phyloP scores from a whole-genome alignment of 1,284 basidiomycete genomes.

The Cutaneotrichosporon dermatis region DNA sequence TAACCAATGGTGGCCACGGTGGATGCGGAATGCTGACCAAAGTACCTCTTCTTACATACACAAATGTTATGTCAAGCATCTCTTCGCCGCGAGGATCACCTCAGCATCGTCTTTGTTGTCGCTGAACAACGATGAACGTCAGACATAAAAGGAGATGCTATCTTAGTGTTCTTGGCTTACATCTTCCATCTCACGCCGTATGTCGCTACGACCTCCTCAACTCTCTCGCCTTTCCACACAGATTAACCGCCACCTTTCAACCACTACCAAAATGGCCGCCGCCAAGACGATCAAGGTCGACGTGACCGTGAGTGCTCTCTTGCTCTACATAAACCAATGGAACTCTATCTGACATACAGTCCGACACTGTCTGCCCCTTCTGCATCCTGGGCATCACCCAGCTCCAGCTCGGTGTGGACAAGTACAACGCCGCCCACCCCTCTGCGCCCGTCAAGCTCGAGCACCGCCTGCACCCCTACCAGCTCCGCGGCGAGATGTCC shows the following conservation, averaged over 20 bases:
- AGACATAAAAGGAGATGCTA: too few relatives aligned
- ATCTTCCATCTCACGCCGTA: not conserved
- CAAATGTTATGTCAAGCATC: too few relatives aligned
- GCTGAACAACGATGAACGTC: too few relatives aligned
- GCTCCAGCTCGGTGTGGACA: not conserved
- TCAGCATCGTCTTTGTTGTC: too few relatives aligned
- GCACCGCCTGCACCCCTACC: not conserved
- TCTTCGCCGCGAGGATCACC: too few relatives aligned
- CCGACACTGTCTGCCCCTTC: conserved; percentile 4
- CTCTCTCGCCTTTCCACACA: not conserved
- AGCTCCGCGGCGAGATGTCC: not conserved
- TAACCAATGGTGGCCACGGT: too few relatives aligned
- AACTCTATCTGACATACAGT: not conserved
- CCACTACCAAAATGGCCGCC: not conserved
- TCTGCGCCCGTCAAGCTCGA: not conserved
- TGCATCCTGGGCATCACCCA: not conserved
- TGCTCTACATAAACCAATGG: too few relatives aligned
- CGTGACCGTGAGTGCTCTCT: not conserved
- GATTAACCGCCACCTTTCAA: not conserved
- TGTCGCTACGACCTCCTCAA: too few relatives aligned
- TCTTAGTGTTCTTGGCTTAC: not conserved
- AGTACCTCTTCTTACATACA: too few relatives aligned
- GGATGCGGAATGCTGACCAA: too few relatives aligned
- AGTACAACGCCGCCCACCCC: not conserved
- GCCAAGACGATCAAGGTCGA: not conserved